Base-by-base conservation (phyloP, 257 asterid species). In the Ligustrum vulgare region DNA sequence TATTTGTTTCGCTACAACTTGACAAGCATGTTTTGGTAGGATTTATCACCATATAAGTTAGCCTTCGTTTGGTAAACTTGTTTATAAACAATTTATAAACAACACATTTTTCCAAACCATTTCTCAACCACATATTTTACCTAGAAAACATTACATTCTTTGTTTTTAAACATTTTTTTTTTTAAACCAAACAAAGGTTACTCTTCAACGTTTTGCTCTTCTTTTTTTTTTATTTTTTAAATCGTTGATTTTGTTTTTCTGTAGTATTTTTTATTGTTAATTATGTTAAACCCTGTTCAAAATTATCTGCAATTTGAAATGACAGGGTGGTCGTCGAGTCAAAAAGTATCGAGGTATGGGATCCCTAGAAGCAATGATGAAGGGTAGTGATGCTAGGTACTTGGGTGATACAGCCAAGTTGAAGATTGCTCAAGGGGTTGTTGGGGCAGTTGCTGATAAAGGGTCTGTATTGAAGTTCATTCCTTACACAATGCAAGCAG, bases 391-490 rank as follows among this genome's bases (percentile, higher is more conserved):
- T 80, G 91, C 96, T 65, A 86, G 97, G 35, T 93, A 93, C 79
- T 81, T 93, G 86, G 97, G 97, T 25, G 98, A 94, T 87, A 87
- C 85, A 5, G 87, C 93, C 35, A 92, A 92, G 82, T 70, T 94
- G 80, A 94, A 94, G 81, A 92, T 92, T 77, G 97, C 98, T 67
- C 98, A 94, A 69, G 98, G 97, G 31, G 98, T 94, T 13, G 97
- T 89, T 34, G 98, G 98, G 37, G 86, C 97, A 12, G 98, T 94
- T 82, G 89, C 88, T 8, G 98, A 94, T 84, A 94, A 86, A 73
- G 98, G 98, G 7, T 90, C 97, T 20, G 84, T 88, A 32, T 73
- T 94, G 86, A 94, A 88, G 74, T 88, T 92, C 70, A 70, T 94
- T 72, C 98, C 98, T 7, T 92, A 94, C 70, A 86, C 98, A 7